A percentile compares a stretch with the other conserved stretches of the same genome.
phyloP scores from a whole-genome alignment of 1,284 basidiomycete species.

The Leccinum huronense region DNA sequence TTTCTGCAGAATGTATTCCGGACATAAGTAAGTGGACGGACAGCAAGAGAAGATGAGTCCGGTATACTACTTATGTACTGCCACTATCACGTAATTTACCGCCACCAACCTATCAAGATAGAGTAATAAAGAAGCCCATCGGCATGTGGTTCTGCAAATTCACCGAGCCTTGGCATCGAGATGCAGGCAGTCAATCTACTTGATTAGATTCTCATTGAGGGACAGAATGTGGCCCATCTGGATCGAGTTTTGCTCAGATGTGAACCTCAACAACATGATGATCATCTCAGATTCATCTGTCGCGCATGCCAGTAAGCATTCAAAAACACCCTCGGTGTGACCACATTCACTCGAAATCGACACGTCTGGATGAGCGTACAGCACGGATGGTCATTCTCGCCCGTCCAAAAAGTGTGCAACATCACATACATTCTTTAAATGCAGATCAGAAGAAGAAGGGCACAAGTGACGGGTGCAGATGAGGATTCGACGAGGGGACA shows the following conservation, averaged over 20 bases:
- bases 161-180: too few species aligned
- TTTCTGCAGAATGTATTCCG: conserved; percentile 2
- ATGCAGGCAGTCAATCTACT: too few species aligned
- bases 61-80: background rate
- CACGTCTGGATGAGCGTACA: too few species aligned
- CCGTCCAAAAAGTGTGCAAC: background rate
- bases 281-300: background rate
- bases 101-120: background rate
- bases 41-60: background rate
- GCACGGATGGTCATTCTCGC: background rate
- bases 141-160: background rate
- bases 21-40: background rate
- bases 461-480: background rate
- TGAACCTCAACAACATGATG: background rate
- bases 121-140: too few species aligned
- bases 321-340: too few species aligned
- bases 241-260: background rate
- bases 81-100: background rate
- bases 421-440: background rate
- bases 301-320: too few species aligned
- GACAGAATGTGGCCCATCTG: background rate
- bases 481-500: background rate
- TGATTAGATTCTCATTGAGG: too few species aligned
- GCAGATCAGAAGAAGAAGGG: background rate
- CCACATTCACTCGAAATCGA: too few species aligned